Percentiles rank a stretch among this genome's conserved stretches.
Evolutionary conservation across 2,329 filamentous ascomycete species (phyloP).

Genomic region (Thielaviopsis musarum): DNA sequence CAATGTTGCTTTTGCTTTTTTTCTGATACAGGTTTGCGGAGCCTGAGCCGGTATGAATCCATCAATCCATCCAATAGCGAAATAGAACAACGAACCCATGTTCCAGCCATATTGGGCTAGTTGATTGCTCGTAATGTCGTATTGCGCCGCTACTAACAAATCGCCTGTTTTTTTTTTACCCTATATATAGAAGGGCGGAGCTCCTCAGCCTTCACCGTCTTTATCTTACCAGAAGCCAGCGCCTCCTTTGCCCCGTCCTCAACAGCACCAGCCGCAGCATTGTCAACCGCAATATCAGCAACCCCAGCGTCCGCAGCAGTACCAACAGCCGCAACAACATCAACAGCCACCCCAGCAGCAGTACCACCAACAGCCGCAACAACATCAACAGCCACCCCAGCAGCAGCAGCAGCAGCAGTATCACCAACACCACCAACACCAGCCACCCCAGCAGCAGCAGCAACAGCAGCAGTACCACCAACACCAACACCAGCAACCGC

Average conservation of each 20-base stretch:
- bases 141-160: not conserved
- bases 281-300: constrained; percentile 15
- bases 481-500: constrained; percentile 2
- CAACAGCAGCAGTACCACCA: constrained; percentile 7
- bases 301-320: constrained; percentile 19
- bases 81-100: not conserved
- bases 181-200: constrained; percentile 14
- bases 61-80: not conserved
- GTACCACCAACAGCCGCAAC: constrained; percentile 1
- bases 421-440: constrained; percentile 19
- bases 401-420: constrained; percentile 11
- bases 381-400: constrained; percentile 13
- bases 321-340: constrained; percentile 12
- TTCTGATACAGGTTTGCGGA: constrained; percentile 46
- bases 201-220: constrained; percentile 10
- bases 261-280: constrained; percentile 12
- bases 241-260: constrained; percentile 24
- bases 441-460: constrained; percentile 16
- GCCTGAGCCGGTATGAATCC: constrained; percentile 44
- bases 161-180: not conserved
- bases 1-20: not conserved
- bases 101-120: not conserved
- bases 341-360: constrained; percentile 8
- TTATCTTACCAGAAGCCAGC: constrained; percentile 14
- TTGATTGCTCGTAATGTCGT: not conserved